A percentile compares a stretch with the other conserved stretches of the same genome.
Evolutionary conservation across 805 yeast species (phyloP).

Genomic region (Lachancea meyersii): DNA sequence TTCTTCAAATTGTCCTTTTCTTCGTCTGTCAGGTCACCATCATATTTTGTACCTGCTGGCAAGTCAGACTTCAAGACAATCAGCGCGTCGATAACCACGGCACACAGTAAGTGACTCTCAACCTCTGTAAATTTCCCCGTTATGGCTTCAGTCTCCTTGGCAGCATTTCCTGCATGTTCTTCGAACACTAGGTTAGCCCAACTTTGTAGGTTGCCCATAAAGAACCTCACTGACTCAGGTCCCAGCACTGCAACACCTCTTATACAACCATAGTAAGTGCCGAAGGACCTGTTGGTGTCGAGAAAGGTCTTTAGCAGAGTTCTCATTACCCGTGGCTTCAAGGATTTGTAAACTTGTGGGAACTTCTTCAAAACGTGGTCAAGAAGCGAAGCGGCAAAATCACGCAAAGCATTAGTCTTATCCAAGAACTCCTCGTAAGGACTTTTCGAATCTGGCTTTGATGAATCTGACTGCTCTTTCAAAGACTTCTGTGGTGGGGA

Average conservation of each 20-base stretch:
- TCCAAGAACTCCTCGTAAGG: constrained; percentile 31
- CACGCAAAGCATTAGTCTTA: constrained; percentile 59
- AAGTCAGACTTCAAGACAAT: constrained; percentile 38
- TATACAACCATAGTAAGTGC: constrained; percentile 89
- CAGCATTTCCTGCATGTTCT: constrained; percentile 19
- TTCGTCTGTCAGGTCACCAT: constrained; percentile 34
- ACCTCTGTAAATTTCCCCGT: constrained; percentile 33
- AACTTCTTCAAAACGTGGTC: constrained; percentile 72
- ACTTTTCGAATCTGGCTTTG: neutral
- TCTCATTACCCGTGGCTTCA: constrained; percentile 89
- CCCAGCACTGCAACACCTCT: constrained; percentile 81
- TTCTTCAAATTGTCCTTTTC: constrained; percentile 42
- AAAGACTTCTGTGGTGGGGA: constrained; percentile 18
- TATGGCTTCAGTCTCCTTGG: constrained; percentile 9
- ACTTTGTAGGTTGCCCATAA: constrained; percentile 74
- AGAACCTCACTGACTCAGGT: constrained; percentile 76
- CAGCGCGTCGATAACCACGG: constrained; percentile 50
- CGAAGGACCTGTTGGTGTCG: constrained; percentile 74
- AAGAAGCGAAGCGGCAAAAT: constrained; percentile 77
- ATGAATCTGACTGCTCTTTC: neutral
- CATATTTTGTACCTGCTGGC: constrained; percentile 29
- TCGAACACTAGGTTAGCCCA: constrained; percentile 65
- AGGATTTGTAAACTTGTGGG: constrained; percentile 79
- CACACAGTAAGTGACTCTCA: constrained; percentile 45
- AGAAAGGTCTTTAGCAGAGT: constrained; percentile 86